A percentile compares a stretch with the other conserved stretches of the same genome.
phyloP scores from a whole-genome alignment of 2,329 filamentous ascomycete genomes.

The Sporothrix variecibatus region DNA sequence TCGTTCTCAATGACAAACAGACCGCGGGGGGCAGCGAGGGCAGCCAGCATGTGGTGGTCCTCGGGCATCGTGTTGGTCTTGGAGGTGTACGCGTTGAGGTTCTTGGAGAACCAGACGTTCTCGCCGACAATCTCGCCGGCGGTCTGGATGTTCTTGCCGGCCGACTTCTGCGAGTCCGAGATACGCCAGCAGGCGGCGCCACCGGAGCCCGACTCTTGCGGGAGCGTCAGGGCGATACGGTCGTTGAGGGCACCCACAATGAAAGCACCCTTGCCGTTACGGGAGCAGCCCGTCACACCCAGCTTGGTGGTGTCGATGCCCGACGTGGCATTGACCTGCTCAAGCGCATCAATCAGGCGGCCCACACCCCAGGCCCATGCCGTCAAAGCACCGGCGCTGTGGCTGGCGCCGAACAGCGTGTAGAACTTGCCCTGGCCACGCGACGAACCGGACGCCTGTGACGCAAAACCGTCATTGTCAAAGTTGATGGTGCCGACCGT shows the following conservation, averaged over 20 bases:
- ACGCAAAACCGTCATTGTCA: conserved; percentile 59
- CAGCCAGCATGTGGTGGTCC: conserved; percentile 61
- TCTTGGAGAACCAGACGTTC: conserved; percentile 64
- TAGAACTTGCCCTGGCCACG: conserved; percentile 62
- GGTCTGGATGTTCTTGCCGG: conserved; percentile 62
- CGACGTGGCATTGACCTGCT: conserved; percentile 48
- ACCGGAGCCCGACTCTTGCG: conserved; percentile 64
- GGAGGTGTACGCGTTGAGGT: conserved; percentile 55
- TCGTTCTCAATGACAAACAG: conserved; percentile 60
- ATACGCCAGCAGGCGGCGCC: conserved; percentile 64
- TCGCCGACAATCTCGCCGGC: conserved; percentile 46
- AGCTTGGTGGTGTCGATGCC: conserved; percentile 53
- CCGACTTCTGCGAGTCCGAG: conserved; percentile 50
- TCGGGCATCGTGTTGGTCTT: conserved; percentile 51
- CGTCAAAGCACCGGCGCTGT: conserved; percentile 59
- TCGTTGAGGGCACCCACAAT: conserved; percentile 60
- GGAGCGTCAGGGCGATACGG: conserved; percentile 62
- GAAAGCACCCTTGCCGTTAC: conserved; percentile 65
- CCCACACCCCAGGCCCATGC: conserved; percentile 66
- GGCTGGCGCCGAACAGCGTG: conserved; percentile 56
- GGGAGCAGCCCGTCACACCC: conserved; percentile 64
- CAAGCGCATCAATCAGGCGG: conserved; percentile 61
- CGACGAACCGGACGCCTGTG: conserved; percentile 48
- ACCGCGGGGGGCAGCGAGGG: conserved; percentile 57
- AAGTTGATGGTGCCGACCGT: conserved; percentile 60